phyloP scores from a whole-genome alignment of 2,329 filamentous ascomycete genomes.

The Xylariaceae sp. region DNA sequence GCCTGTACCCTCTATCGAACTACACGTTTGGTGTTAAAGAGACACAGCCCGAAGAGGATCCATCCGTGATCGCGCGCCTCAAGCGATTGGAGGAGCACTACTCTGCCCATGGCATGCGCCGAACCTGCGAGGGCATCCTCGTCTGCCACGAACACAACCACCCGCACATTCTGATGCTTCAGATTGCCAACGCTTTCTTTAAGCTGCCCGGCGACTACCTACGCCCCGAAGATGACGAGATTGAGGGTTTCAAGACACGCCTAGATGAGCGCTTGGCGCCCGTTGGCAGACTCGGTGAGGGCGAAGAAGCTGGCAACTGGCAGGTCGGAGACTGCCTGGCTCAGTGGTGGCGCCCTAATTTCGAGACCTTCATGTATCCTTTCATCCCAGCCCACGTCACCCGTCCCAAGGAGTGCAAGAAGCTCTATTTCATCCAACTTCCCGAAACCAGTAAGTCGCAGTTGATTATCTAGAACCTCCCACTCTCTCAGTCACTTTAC shows the following conservation, averaged over 20 bases:
- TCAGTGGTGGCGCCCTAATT: constrained; percentile 98
- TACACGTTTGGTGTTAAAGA: constrained; percentile 99
- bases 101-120: constrained; percentile 84
- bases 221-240: constrained; percentile 80
- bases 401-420: constrained; percentile 97
- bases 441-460: constrained; percentile 74
- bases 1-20: constrained; percentile 91
- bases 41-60: constrained; percentile 95
- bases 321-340: constrained; percentile 89
- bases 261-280: constrained; percentile 92
- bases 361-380: constrained; percentile 99
- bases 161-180: constrained; percentile 96
- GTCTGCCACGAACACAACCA: constrained; percentile 99
- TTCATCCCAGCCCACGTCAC: constrained; percentile 96
- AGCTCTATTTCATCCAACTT: constrained; percentile 94
- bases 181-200: constrained; percentile 99
- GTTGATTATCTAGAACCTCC: no score
- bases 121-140: constrained; percentile 93
- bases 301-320: constrained; percentile 83
- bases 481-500: no score
- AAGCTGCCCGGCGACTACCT: constrained; percentile 97
- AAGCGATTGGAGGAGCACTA: constrained; percentile 97
- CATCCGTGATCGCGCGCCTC: constrained; percentile 85
- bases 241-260: constrained; percentile 88
- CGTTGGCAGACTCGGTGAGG: constrained; percentile 79